Conservation (phyloP, 169 alveolate species). For the Eimeria praecox region DNA sequence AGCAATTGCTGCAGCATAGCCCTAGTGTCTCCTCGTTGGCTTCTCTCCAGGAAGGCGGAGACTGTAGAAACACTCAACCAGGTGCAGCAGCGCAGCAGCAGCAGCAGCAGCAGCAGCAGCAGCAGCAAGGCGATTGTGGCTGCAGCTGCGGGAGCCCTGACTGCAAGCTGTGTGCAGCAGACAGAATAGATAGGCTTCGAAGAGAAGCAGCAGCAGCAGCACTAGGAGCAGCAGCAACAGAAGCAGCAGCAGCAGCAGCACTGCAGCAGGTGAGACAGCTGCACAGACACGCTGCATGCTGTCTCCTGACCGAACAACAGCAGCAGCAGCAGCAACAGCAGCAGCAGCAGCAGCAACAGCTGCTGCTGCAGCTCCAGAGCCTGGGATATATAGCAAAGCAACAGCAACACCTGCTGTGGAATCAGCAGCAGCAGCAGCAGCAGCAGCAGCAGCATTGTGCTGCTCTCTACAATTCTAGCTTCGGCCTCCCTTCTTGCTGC, state of each 20-base stretch:
- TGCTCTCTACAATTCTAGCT: background rate
- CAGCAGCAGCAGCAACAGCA: slow-evolving; percentile 38
- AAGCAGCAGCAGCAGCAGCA: background rate
- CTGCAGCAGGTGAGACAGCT: background rate
- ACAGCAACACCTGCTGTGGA: background rate
- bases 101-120: slow-evolving; percentile 35
- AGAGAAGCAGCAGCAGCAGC: background rate
- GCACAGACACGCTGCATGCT: background rate
- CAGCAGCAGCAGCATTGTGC: slow-evolving; percentile 9
- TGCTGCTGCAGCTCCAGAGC: slow-evolving; percentile 7
- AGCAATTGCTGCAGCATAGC: slow-evolving; percentile 5
- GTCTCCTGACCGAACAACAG: slow-evolving; percentile 10
- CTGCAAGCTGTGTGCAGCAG: background rate
- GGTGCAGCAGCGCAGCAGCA: slow-evolving; percentile 15
- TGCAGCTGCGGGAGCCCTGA: slow-evolving; percentile 8
- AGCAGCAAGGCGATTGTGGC: background rate
- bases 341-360: slow-evolving; percentile 21
- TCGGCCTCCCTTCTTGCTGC: background rate
- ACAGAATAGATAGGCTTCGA: background rate
- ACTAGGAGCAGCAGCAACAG: background rate
- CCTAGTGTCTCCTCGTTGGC: background rate
- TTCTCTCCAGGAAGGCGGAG: slow-evolving; percentile 15
- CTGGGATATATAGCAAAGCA: background rate
- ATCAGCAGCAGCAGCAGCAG: slow-evolving; percentile 7
- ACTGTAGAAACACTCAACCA: background rate